Evolutionary conservation across 2,329 filamentous ascomycete species (phyloP).

Genomic region (Xylariaceae sp.): DNA sequence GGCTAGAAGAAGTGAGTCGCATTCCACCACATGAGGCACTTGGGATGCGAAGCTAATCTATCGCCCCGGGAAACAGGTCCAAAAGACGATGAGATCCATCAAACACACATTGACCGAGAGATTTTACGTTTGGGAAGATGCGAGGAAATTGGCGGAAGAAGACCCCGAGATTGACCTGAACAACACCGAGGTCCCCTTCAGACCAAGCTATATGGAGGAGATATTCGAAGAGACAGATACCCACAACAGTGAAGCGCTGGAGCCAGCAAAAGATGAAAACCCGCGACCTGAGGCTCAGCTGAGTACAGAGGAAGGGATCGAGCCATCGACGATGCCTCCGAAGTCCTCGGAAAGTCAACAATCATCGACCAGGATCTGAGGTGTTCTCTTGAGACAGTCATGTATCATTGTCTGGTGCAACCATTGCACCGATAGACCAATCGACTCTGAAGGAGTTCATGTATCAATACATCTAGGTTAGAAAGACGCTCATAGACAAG

Average conservation of each 20-base stretch:
- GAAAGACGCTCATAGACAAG: neutral
- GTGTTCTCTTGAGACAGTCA: too few relatives aligned
- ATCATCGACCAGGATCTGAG: too few relatives aligned
- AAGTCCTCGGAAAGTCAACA: too few relatives aligned
- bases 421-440: too few relatives aligned
- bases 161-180: constrained; percentile 65
- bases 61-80: constrained; percentile 49
- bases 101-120: constrained; percentile 83
- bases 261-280: too few relatives aligned
- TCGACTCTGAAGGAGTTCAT: too few relatives aligned
- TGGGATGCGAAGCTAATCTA: constrained; percentile 6
- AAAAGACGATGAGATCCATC: constrained; percentile 74
- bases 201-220: constrained; percentile 34
- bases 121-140: constrained; percentile 83
- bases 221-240: neutral
- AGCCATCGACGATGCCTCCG: too few relatives aligned
- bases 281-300: too few relatives aligned
- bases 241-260: too few relatives aligned
- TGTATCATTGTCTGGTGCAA: neutral
- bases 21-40: neutral
- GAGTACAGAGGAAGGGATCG: too few relatives aligned
- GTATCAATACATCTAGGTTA: constrained; percentile 1
- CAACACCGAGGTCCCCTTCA: constrained; percentile 44
- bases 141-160: constrained; percentile 57
- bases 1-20: constrained; percentile 47